phyloP scores from a whole-genome alignment of 345 rosid species.

The Cardamine chenopodiifolia region DNA sequence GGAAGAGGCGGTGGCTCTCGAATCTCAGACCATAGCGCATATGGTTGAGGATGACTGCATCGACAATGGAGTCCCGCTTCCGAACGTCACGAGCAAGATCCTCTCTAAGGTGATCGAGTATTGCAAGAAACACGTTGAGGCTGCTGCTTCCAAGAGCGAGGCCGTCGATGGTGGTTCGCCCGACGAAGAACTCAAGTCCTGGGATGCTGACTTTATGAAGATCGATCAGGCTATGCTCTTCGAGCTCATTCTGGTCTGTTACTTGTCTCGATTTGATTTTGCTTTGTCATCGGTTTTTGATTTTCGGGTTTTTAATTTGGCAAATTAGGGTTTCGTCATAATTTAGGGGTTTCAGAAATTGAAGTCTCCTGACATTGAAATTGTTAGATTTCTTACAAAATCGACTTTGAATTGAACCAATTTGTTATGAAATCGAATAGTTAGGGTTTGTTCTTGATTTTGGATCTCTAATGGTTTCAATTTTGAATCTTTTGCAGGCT shows the following conservation, averaged over 20 bases:
- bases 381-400: not conserved
- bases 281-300: no score
- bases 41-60: slow-evolving; percentile 73
- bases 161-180: slow-evolving; percentile 37
- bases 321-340: slow-evolving; percentile 31
- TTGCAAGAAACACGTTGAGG: slow-evolving; percentile 71
- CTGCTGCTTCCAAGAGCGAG: slow-evolving; percentile 39
- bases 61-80: slow-evolving; percentile 63
- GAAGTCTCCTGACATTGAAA: not conserved
- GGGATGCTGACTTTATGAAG: slow-evolving; percentile 73
- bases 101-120: slow-evolving; percentile 80
- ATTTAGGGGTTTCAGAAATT: not conserved
- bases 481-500: slow-evolving; percentile 50
- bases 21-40: slow-evolving; percentile 67
- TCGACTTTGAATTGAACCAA: not conserved
- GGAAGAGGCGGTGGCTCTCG: slow-evolving; percentile 63
- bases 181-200: slow-evolving; percentile 60
- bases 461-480: not conserved
- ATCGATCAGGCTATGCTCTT: slow-evolving; percentile 76
- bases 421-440: not conserved
- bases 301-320: slow-evolving; percentile 29
- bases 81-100: slow-evolving; percentile 74
- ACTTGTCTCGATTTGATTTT: not conserved
- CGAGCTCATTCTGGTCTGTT: slow-evolving; percentile 65
- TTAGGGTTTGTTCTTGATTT: not conserved